Evolutionary conservation across 768 basidiomycete species (phyloP).

Genomic region (Leccinum obscurum): DNA sequence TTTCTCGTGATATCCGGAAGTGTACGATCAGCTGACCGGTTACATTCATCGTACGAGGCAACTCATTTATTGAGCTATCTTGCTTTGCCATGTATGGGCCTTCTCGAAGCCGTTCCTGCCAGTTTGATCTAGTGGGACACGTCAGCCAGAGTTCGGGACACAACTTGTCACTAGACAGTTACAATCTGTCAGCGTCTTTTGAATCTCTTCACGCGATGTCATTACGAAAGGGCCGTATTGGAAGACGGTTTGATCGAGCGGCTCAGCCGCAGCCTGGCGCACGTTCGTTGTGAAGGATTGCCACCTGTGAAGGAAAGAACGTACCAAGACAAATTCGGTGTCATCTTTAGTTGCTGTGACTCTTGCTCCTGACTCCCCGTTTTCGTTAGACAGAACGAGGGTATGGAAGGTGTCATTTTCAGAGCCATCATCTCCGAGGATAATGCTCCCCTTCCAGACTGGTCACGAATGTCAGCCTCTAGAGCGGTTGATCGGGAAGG

Average conservation of each 20-base stretch:
- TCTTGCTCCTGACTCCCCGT: constrained; percentile 64
- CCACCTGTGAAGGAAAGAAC: constrained; percentile 18
- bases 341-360: constrained; percentile 58
- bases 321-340: constrained; percentile 75
- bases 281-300: constrained; percentile 5
- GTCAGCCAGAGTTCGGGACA: constrained; percentile 3
- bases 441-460: constrained; percentile 54
- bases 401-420: constrained; percentile 70
- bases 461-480: constrained; percentile 8
- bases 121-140: constrained; percentile 52
- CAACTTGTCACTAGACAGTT: constrained; percentile 26
- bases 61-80: constrained; percentile 51
- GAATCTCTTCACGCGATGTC: constrained; percentile 77
- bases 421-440: constrained; percentile 51
- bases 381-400: constrained; percentile 69
- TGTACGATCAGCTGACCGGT: not conserved
- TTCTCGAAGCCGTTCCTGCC: constrained; percentile 90
- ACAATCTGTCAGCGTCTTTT: constrained; percentile 83
- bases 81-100: constrained; percentile 83
- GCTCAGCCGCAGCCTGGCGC: constrained; percentile 76
- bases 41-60: not conserved
- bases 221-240: constrained; percentile 91
- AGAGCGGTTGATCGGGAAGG: not conserved
- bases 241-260: constrained; percentile 83
- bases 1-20: not conserved